Evolutionary conservation across 768 basidiomycete species (phyloP).

Genomic region (Lactarius hatsudake): DNA sequence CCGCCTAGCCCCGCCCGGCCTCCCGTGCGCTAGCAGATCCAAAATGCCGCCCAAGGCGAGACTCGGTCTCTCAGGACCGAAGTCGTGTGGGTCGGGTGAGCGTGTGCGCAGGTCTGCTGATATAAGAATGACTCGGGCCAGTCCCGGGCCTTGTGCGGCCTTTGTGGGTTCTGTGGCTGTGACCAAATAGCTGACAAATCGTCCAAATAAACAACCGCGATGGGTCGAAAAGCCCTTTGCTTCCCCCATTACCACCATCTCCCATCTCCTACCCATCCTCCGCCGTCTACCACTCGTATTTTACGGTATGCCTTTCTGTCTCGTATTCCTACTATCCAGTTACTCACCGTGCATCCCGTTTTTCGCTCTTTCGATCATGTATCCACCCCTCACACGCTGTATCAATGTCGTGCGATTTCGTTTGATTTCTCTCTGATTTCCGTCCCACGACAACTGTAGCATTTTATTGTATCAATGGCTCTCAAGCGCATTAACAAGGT

Average conservation of each 20-base stretch:
- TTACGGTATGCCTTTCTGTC: constrained; percentile 22
- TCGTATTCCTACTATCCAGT: constrained; percentile 11
- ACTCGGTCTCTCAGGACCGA: neutral
- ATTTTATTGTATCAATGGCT: constrained; percentile 58
- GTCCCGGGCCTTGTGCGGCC: neutral
- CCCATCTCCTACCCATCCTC: constrained; percentile 30
- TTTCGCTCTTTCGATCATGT: neutral
- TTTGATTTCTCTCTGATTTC: constrained; percentile 39
- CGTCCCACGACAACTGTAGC: constrained; percentile 18
- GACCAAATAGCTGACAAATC: constrained; percentile 41
- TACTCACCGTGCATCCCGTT: neutral
- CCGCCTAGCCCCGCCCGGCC: neutral
- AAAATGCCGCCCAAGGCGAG: neutral
- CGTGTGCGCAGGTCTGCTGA: neutral
- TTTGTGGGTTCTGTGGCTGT: constrained; percentile 13
- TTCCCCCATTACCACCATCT: constrained; percentile 30
- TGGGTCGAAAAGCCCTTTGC: constrained; percentile 24
- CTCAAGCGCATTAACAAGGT: constrained; percentile 99
- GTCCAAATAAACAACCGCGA: constrained; percentile 38
- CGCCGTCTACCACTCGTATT: constrained; percentile 35
- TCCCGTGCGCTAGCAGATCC: neutral
- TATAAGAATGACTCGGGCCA: neutral
- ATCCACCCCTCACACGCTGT: constrained; percentile 11
- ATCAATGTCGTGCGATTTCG: constrained; percentile 35
- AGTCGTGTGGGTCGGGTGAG: neutral